phyloP scores from a whole-genome alignment of 768 basidiomycete genomes.

The Mycena crocata region DNA sequence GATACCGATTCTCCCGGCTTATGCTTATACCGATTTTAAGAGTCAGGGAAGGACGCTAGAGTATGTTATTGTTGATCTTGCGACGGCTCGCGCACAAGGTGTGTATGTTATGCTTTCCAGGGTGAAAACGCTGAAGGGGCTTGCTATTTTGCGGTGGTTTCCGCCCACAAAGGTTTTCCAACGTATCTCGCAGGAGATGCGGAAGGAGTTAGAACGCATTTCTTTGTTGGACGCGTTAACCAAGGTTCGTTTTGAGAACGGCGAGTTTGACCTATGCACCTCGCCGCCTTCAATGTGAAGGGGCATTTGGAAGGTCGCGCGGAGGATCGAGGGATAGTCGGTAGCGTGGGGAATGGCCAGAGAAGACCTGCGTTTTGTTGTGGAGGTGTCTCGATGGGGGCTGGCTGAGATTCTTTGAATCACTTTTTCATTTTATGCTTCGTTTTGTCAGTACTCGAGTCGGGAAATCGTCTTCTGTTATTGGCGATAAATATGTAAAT shows the following conservation, averaged over 20 bases:
- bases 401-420: too few species aligned
- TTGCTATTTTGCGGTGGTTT: conserved; percentile 40
- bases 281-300: too few species aligned
- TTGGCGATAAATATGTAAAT: too few species aligned
- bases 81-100: conserved; percentile 31
- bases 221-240: background rate
- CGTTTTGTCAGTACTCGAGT: too few species aligned
- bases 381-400: too few species aligned
- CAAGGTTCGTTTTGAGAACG: background rate
- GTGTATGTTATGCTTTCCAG: conserved; percentile 47
- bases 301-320: too few species aligned
- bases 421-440: too few species aligned
- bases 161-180: conserved; percentile 31
- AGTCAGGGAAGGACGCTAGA: conserved; percentile 40
- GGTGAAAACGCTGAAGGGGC: conserved; percentile 33
- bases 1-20: conserved; percentile 40
- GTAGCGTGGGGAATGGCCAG: too few species aligned
- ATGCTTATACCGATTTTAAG: conserved; percentile 43
- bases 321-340: too few species aligned
- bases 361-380: too few species aligned
- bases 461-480: too few species aligned
- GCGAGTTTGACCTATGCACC: background rate
- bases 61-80: conserved; percentile 39
- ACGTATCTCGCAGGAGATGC: conserved; percentile 29
- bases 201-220: background rate